Conservation (phyloP, 192 early-diverging fungal genomes). For the Entomortierella beljakovae region DNA sequence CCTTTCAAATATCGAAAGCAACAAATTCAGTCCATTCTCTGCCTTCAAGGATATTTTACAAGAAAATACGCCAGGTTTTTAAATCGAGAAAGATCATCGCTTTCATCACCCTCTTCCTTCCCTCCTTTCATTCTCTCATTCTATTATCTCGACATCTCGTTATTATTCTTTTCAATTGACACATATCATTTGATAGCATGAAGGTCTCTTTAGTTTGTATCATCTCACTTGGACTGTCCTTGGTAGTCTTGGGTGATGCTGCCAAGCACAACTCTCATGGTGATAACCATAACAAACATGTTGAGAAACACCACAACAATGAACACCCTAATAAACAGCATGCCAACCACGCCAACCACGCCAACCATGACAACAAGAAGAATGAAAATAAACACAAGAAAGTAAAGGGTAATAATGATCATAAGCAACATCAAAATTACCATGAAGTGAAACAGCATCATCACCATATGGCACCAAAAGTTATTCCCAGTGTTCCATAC, state of each 20-base stretch:
- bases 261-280: background rate
- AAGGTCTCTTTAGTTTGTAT: conserved; percentile 29
- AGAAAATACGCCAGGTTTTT: no score
- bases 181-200: background rate
- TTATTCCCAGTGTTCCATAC: background rate
- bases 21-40: no score
- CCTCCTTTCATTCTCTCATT: background rate
- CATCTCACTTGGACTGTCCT: conserved; percentile 28
- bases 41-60: no score
- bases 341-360: background rate
- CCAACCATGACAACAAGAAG: background rate
- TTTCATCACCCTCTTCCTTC: background rate
- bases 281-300: background rate
- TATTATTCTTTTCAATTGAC: background rate
- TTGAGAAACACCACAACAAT: background rate
- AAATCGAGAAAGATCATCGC: no score
- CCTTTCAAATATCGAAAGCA: no score
- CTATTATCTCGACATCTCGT: background rate
- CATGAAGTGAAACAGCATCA: background rate
- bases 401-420: background rate
- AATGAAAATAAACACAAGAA: background rate
- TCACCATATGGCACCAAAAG: background rate
- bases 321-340: background rate
- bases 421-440: conserved; percentile 4
- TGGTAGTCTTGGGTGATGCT: conserved; percentile 16